phyloP scores from a whole-genome alignment of 2,329 filamentous ascomycete genomes.

The Phialophora chinensis region DNA sequence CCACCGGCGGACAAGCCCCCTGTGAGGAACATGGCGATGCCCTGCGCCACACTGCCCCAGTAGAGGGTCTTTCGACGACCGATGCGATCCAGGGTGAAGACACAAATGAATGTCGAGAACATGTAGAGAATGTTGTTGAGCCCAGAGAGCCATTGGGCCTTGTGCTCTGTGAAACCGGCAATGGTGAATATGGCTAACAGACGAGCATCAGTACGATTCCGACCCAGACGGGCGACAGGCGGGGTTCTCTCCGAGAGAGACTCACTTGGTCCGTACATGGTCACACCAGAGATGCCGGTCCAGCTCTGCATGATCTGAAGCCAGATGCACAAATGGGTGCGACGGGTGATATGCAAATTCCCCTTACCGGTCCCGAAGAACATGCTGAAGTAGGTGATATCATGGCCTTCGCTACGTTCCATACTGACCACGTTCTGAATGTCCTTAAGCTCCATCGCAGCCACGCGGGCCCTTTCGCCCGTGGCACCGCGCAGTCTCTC shows the following conservation, averaged over 20 bases:
- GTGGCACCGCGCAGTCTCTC: no score
- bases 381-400: slow-evolving; percentile 66
- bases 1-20: slow-evolving; percentile 51
- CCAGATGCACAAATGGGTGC: slow-evolving; percentile 73
- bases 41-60: slow-evolving; percentile 69
- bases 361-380: slow-evolving; percentile 69
- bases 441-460: no score
- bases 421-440: no score
- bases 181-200: no score
- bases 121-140: slow-evolving; percentile 4
- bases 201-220: no score
- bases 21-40: slow-evolving; percentile 70
- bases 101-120: slow-evolving; percentile 64
- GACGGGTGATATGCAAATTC: slow-evolving; percentile 69
- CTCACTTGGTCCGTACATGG: no score
- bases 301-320: slow-evolving; percentile 74
- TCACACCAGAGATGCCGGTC: slow-evolving; percentile 38
- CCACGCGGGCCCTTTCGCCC: no score
- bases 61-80: slow-evolving; percentile 72
- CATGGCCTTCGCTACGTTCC: no score
- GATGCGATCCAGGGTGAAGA: slow-evolving; percentile 73
- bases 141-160: background rate
- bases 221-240: no score
- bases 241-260: no score
- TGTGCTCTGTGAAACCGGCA: slow-evolving; percentile 11